Percentiles rank a stretch among this genome's conserved stretches.
phyloP scores from a whole-genome alignment of 768 basidiomycete genomes.

The Mycena alexandri region DNA sequence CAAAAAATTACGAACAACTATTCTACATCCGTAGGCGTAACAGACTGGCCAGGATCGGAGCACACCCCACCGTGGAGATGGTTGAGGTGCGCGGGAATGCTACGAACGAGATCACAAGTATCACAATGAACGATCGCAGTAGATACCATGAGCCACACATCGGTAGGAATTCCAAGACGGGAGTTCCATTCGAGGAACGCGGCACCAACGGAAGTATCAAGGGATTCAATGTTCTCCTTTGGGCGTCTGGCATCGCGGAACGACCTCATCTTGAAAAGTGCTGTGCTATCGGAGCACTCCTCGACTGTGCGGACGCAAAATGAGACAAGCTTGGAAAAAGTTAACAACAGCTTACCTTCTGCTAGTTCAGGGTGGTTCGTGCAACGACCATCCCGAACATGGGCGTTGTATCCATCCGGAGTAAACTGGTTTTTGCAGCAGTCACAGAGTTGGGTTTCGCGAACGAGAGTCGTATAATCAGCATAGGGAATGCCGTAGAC shows the following conservation, averaged over 20 bases:
- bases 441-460: neutral
- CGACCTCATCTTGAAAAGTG: neutral
- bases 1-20: too few relatives aligned
- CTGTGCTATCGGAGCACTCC: neutral
- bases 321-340: neutral
- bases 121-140: constrained; percentile 10
- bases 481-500: neutral
- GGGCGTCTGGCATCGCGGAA: neutral
- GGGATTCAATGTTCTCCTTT: neutral
- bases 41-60: constrained; percentile 16
- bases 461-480: neutral
- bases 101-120: constrained; percentile 4
- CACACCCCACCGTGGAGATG: constrained; percentile 10
- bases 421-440: constrained; percentile 4
- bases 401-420: neutral
- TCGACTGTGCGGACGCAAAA: neutral
- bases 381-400: neutral
- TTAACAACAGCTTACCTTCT: neutral
- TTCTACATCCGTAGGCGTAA: too few relatives aligned
- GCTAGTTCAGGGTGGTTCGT: constrained; percentile 5
- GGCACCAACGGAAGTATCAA: neutral
- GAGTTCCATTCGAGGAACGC: constrained; percentile 25
- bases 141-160: constrained; percentile 17
- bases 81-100: constrained; percentile 6
- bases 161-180: constrained; percentile 7